Base-by-base conservation (phyloP, 495 filamentous ascomycete species). In the Tuber aestivum region DNA sequence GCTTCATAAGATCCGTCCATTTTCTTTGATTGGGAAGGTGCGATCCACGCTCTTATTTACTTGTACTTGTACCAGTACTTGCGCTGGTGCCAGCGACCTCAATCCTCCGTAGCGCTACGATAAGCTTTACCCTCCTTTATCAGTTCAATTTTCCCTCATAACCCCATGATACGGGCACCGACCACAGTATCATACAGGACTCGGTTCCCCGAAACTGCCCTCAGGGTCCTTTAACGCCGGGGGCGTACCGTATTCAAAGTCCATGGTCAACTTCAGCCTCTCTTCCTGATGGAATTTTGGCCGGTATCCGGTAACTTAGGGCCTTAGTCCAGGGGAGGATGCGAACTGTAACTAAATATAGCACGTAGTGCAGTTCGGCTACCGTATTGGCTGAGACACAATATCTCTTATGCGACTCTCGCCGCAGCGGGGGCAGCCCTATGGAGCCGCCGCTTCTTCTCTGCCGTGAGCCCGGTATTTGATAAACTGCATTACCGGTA, bases 21-120 rank as follows among this genome's bases (percentile, higher is more conserved):
- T 35, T 65, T 65, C 56, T 65, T 32, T 65, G 56, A 16, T 65
- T 65, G n/a, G 56, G 56, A 61, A 35, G 27, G 56, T 65, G 56
- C 56, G 32, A 65, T 65, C 32, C 5, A 35, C 32, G 12, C 27
- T 35, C 56, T 32, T 16, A n/a, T 32, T 18, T 32, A 35, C 56
- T 32, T 32, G 56, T 32, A 32, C 27, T 40, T 3, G 38, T 40
- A 40, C 38, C 7, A 2, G 2, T 7, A 40, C 38, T 40, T 40
- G 2, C 38, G n/a, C n/a, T n/a, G n/a, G n/a, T n/a, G n/a, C n/a
- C 50, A 32, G 50, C 32, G 3, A 65, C 56, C 56, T 32, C n/a
- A 32, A 65, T 65, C 27, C 14, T 10, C 9, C 32, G 0, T 35
- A 6, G 27, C 9, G 27, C 27, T 65, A 45, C 20, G 0, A n/a